phyloP scores from a whole-genome alignment of 192 early-diverging fungal species.

The Backusella parvicylindrica region DNA sequence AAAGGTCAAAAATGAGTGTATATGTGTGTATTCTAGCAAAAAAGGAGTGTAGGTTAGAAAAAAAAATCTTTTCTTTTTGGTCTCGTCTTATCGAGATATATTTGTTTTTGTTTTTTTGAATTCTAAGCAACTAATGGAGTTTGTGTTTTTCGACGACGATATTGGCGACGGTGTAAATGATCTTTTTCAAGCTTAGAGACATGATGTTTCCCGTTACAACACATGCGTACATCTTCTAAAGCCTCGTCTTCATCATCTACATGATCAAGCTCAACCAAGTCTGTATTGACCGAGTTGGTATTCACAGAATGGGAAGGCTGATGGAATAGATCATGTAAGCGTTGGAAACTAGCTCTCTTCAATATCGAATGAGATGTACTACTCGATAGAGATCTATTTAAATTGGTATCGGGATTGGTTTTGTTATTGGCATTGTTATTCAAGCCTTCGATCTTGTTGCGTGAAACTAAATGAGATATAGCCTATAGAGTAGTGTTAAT shows the following conservation, averaged over 20 bases:
- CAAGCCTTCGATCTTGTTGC: not conserved
- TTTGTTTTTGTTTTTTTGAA: not conserved
- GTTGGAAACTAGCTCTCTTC: not conserved
- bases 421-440: not conserved
- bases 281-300: not conserved
- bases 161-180: slow-evolving; percentile 18
- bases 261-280: not conserved
- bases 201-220: slow-evolving; percentile 40
- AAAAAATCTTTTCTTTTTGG: no score
- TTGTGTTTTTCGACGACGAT: slow-evolving; percentile 5
- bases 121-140: not conserved
- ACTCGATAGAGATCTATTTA: slow-evolving; percentile 7
- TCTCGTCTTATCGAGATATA: not conserved
- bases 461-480: slow-evolving; percentile 18
- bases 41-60: not conserved
- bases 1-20: slow-evolving; percentile 2
- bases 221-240: slow-evolving; percentile 36
- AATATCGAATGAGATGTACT: not conserved
- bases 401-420: not conserved
- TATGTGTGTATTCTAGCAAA: not conserved
- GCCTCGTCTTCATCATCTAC: slow-evolving; percentile 28
- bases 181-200: slow-evolving; percentile 30
- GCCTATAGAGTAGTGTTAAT: slow-evolving; percentile 6
- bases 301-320: not conserved
- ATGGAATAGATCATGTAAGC: slow-evolving; percentile 11